Evolutionary conservation across 495 filamentous ascomycete species (phyloP), one percentile per base, ranked within the genome.

Genomic region (Neurospora sp.): DNA sequence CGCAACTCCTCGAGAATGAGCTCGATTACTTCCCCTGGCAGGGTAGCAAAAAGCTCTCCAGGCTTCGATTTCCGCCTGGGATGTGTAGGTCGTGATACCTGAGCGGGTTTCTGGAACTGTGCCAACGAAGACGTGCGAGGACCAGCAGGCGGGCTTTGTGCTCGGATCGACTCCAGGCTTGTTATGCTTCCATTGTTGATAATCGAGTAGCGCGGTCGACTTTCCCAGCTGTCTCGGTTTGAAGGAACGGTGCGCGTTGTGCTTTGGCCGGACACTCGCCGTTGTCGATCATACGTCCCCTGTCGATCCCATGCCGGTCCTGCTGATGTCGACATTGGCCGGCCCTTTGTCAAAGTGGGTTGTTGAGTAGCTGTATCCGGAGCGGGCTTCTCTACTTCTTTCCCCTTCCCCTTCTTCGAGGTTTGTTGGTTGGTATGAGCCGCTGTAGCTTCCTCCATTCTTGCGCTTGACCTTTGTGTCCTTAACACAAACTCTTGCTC

Each of bases 11-110:
- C 81, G 14, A 85, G 75, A 37, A 90, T 85, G 70, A 89, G 81
- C 75, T 84, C 80, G 69, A 90, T 78, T 3, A 90, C 86, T 74
- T 89, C 87, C 7, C 87, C 86, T 8, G 89, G 88, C 12, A 91
- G 79, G 16, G 81, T 81, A 59, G 84, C 82, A 40, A 90, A 86
- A 18, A 88, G 77, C 70, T 87, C 86, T 7, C 85, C 84, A 0
- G 79, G 82, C 18, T 78, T 78, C 47, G 78, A 76, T 70, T 78
- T 82, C 31, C 77, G 78, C 53, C 53, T 35, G 3, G 27, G 27
- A 8, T 14, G 53, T 16, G 35, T 35, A 18, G 53, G 53, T 18
- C 53, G 31, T 77, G 74, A 31, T 80, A 74, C 72, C 82, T 78
- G 53, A 78, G 70, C 7, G 77, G 81, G 0, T 80, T 68, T 41